These are phyloP conservation scores for Picochlorum sp. DNA, from an alignment of 139 green algal genomes.

Conservation along the genomic window DNA sequence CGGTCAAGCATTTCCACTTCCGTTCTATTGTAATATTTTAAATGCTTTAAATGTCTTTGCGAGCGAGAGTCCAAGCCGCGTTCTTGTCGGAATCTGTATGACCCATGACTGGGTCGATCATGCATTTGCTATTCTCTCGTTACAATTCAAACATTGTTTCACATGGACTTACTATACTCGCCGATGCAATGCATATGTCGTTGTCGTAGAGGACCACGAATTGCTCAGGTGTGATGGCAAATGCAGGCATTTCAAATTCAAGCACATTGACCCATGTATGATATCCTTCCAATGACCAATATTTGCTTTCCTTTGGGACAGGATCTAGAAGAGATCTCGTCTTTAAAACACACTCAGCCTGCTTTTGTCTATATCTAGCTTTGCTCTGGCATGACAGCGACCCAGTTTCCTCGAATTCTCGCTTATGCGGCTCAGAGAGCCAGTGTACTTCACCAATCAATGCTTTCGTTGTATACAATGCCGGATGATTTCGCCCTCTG, in stretches of 20 bases:
- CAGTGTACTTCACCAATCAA: constrained; percentile 42
- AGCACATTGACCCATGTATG: constrained; percentile 15
- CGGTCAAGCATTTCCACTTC: too few species aligned
- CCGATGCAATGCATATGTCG: constrained; percentile 53
- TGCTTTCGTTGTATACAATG: constrained; percentile 38
- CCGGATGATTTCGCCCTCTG: constrained; percentile 44
- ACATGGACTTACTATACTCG: constrained; percentile 36
- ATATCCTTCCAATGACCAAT: not conserved
- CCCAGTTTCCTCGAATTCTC: not conserved
- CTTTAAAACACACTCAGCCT: constrained; percentile 18
- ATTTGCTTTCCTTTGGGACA: constrained; percentile 12
- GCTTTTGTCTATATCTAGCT: constrained; percentile 42
- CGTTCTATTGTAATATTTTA: too few species aligned
- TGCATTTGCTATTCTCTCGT: too few species aligned
- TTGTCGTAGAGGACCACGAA: constrained; percentile 67
- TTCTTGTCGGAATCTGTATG: too few species aligned
- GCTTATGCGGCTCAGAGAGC: constrained; percentile 30
- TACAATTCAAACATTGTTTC: constrained; percentile 23
- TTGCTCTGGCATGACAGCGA: constrained; percentile 37
- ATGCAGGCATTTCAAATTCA: constrained; percentile 32
- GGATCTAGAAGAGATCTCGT: not conserved
- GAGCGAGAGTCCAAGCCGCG: too few species aligned
- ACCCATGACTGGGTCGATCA: too few species aligned
- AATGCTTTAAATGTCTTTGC: too few species aligned
- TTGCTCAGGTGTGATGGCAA: constrained; percentile 60